These are phyloP conservation scores for Botrytis galanthina DNA, from an alignment of 2,329 filamentous ascomycete species.

Conservation along the genomic window DNA sequence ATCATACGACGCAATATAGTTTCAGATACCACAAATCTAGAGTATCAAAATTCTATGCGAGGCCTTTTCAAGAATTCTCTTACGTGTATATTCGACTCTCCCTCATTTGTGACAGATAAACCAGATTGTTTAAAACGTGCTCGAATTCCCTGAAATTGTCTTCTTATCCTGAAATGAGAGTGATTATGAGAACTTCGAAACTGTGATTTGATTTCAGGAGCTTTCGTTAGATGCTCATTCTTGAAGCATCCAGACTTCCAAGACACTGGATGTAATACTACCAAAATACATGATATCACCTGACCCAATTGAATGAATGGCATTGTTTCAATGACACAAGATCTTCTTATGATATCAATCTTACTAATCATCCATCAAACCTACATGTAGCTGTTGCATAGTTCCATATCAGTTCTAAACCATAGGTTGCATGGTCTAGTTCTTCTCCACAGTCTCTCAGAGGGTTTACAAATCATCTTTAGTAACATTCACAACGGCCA, in stretches of 20 bases:
- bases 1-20: neutral
- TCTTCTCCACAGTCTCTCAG: neutral
- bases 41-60: neutral
- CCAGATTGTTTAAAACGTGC: neutral
- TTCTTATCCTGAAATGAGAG: neutral
- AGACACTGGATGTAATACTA: neutral
- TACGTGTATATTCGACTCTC: neutral
- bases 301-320: neutral
- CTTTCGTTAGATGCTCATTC: neutral
- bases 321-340: neutral
- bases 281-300: neutral
- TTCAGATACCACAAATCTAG: neutral
- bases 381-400: neutral
- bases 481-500: too few relatives aligned
- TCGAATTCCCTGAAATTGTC: neutral
- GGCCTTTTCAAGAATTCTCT: rapidly evolving
- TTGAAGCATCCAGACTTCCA: neutral
- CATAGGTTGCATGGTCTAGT: neutral
- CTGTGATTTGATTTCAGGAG: neutral
- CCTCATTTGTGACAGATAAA: neutral
- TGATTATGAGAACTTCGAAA: neutral
- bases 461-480: neutral
- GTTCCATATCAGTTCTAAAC: neutral
- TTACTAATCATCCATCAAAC: neutral
- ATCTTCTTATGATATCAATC: neutral